Percentiles rank a stretch among this genome's conserved stretches.
Evolutionary conservation across 2,329 filamentous ascomycete genomes (phyloP).

Genomic region (Bimuria novae-zelandiae): DNA sequence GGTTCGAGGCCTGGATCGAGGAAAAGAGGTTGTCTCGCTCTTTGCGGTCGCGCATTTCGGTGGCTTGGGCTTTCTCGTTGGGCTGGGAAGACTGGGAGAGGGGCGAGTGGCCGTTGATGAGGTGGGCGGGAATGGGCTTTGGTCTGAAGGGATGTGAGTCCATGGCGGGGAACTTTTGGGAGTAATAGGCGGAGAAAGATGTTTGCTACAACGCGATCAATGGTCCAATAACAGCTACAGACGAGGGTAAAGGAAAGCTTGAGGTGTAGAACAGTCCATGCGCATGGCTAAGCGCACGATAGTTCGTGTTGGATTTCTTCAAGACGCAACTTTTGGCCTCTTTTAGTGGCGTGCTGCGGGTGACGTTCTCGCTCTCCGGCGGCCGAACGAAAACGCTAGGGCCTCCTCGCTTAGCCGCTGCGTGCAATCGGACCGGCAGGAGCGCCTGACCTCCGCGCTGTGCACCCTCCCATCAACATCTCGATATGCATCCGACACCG

Average conservation of each 20-base stretch:
- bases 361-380: constrained; percentile 6
- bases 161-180: constrained; percentile 45
- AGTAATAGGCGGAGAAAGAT: constrained; percentile 10
- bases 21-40: constrained; percentile 63
- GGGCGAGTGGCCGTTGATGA: constrained; percentile 61
- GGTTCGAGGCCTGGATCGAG: constrained; percentile 63
- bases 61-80: constrained; percentile 49
- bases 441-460: too few species aligned
- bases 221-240: constrained; percentile 12
- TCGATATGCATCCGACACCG: not conserved
- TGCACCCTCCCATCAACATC: too few species aligned
- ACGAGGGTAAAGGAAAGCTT: constrained; percentile 18
- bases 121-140: constrained; percentile 59
- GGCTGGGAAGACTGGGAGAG: constrained; percentile 53
- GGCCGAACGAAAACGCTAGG: not conserved
- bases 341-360: not conserved
- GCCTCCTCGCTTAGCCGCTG: too few species aligned
- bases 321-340: not conserved
- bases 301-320: constrained; percentile 2
- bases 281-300: constrained; percentile 20
- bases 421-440: too few species aligned
- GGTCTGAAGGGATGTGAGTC: constrained; percentile 53
- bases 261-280: constrained; percentile 12
- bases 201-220: constrained; percentile 9
- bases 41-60: constrained; percentile 52